Evolutionary conservation across 768 basidiomycete genomes (phyloP).

Genomic region (Phylloporus rhodoxanthus): DNA sequence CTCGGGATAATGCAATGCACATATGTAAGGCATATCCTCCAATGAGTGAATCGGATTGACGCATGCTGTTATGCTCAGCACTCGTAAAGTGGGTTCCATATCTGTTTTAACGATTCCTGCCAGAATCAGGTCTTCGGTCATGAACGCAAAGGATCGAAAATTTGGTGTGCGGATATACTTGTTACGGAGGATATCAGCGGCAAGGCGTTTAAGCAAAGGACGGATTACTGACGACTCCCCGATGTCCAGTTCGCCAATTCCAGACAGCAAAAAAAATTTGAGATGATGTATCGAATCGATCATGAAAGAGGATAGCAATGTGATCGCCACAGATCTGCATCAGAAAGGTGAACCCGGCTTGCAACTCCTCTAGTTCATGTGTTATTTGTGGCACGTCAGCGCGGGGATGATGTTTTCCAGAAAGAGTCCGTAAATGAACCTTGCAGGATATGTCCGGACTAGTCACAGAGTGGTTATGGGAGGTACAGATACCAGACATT

Average conservation of each 20-base stretch:
- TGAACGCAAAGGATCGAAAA: conserved; percentile 32
- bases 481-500: background rate
- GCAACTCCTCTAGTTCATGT: conserved; percentile 2
- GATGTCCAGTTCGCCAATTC: conserved; percentile 31
- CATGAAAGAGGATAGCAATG: conserved; percentile 27
- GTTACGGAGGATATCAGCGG: conserved; percentile 1
- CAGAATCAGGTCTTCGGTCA: conserved; percentile 28
- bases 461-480: background rate
- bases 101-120: conserved; percentile 11
- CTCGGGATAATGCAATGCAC: conserved; percentile 24
- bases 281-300: conserved; percentile 3
- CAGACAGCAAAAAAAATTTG: conserved; percentile 25
- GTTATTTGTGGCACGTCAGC: conserved; percentile 13
- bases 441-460: conserved; percentile 19
- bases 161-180: conserved; percentile 19
- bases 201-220: background rate
- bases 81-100: conserved; percentile 9
- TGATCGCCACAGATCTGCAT: conserved; percentile 30
- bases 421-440: conserved; percentile 27
- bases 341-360: conserved; percentile 14
- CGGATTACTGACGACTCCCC: conserved; percentile 24
- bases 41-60: conserved; percentile 1
- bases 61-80: conserved; percentile 16
- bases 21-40: conserved; percentile 17
- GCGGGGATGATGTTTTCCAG: conserved; percentile 27